Evolutionary conservation across 129 eudicot genomes (phyloP).

Genomic region (carrot (Daucus carota)): DNA sequence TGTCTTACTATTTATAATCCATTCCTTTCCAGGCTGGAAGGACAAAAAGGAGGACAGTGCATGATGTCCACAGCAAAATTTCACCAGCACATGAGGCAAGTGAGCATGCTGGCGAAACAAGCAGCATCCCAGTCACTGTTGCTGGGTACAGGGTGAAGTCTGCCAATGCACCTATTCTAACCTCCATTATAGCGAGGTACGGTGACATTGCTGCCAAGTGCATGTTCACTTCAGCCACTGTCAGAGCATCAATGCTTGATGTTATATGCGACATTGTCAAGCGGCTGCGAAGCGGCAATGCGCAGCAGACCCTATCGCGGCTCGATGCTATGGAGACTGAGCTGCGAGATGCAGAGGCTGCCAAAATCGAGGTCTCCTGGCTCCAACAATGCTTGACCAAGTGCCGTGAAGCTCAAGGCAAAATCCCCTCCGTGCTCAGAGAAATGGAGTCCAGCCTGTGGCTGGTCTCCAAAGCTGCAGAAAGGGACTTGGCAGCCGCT

Average conservation of each 20-base stretch:
- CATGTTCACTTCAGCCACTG: constrained; percentile 15
- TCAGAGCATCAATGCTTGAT: constrained; percentile 23
- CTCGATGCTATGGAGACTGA: constrained; percentile 15
- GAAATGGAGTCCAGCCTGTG: constrained; percentile 9
- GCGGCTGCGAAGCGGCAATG: constrained; percentile 14
- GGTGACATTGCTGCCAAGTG: constrained; percentile 30
- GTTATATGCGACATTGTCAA: constrained; percentile 18
- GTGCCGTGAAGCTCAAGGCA: not conserved
- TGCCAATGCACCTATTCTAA: constrained; percentile 21
- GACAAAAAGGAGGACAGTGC: not conserved
- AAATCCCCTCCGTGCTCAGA: constrained; percentile 9
- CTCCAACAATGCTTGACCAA: constrained; percentile 14
- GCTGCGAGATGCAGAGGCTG: constrained; percentile 18
- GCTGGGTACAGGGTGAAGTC: constrained; percentile 37
- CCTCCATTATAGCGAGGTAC: constrained; percentile 26
- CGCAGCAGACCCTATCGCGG: not conserved
- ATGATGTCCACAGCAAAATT: too few relatives aligned
- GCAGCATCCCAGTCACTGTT: constrained; percentile 14
- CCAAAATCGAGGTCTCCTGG: constrained; percentile 28
- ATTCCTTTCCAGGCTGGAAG: constrained; percentile 13
- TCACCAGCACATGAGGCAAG: too few relatives aligned
- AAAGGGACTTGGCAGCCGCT: constrained; percentile 23
- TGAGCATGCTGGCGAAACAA: too few relatives aligned
- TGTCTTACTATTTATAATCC: not conserved
- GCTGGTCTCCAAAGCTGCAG: constrained; percentile 24